Base-by-base conservation (phyloP, 176 grass and related monocot genomes). In the Alopecurus myosuroides region DNA sequence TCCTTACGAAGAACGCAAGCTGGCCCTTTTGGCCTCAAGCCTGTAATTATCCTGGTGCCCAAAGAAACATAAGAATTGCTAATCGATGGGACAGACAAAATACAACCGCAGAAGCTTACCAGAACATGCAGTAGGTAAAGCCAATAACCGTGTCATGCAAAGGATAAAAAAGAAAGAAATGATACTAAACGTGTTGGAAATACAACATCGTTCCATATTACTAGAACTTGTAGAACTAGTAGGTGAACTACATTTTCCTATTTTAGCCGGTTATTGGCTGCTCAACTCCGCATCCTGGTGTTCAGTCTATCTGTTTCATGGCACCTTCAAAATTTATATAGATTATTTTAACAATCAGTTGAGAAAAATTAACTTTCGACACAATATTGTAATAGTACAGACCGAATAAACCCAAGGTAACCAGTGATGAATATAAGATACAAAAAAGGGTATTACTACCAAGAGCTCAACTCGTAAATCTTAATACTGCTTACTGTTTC, bases 401-500 rank as follows among this genome's bases (percentile, higher is more conserved):
- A 28, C 28, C n/a, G 31, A 86, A 63, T 86, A 64, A 50, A 76
- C 22, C 28, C 50, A 20, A 57, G 71, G 42, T 20, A 82, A 82
- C 36, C 11, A 42, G 14, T 67, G 52, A 76, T 35, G 29, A 30
- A 36, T n/a, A 66, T 62, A 87, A 78, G 12, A 84, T 75, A 36
- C 5, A 30, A 51, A 33, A 68, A 33, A 4, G 2, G 12, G 4
- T 53, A 73, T 64, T 33, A 84, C 15, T 70, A 61, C 37, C 62
- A 78, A 23, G 52, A 40, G 17, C 36, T 22, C 23, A 50, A 79
- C 25, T 42, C 19, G 20, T 37, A 9, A 71, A 83, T 74, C 19
- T 79, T 79, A 84, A 28, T 82, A 80, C 28, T 75, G 68, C 88
- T 74, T 94, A 97, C 94, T 80, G 88, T 89, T 36, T 97, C 90